Conservation (phyloP, 768 basidiomycete genomes). For the Dioszegia crocea region DNA sequence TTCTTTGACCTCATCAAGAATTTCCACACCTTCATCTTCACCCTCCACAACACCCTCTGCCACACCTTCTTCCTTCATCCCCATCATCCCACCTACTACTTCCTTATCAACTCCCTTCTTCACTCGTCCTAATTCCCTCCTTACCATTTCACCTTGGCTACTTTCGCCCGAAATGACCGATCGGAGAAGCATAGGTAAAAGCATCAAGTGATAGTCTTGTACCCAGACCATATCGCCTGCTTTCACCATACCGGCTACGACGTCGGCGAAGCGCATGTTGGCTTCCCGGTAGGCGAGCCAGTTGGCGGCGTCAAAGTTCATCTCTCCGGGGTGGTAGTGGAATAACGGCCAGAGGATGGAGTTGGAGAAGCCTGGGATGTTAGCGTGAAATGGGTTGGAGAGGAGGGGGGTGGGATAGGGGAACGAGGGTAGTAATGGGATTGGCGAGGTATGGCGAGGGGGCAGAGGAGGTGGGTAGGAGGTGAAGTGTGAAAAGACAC, state of each 20-base stretch:
- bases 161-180: conserved; percentile 59
- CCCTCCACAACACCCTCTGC: neutral
- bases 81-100: conserved; percentile 42
- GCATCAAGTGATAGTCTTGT: conserved; percentile 71
- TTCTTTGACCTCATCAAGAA: conserved; percentile 55
- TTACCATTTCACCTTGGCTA: conserved; percentile 45
- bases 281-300: conserved; percentile 98
- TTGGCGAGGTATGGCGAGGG: too few relatives aligned
- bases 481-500: too few relatives aligned
- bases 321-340: conserved; percentile 99
- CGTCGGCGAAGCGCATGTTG: conserved; percentile 90
- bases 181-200: conserved; percentile 91
- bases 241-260: conserved; percentile 68
- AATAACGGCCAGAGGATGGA: conserved; percentile 99
- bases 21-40: conserved; percentile 40
- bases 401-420: too few relatives aligned
- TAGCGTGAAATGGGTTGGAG: too few relatives aligned
- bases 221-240: conserved; percentile 98
- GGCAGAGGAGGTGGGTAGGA: too few relatives aligned
- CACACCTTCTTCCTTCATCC: conserved; percentile 20
- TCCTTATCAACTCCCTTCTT: conserved; percentile 54
- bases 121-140: conserved; percentile 45
- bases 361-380: conserved; percentile 75
- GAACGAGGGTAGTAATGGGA: too few relatives aligned
- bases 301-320: conserved; percentile 98